Evolutionary conservation across 2,329 filamentous ascomycete species (phyloP), one percentile per base, ranked within the genome.

Genomic region (Ophiocordyceps unilateralis): DNA sequence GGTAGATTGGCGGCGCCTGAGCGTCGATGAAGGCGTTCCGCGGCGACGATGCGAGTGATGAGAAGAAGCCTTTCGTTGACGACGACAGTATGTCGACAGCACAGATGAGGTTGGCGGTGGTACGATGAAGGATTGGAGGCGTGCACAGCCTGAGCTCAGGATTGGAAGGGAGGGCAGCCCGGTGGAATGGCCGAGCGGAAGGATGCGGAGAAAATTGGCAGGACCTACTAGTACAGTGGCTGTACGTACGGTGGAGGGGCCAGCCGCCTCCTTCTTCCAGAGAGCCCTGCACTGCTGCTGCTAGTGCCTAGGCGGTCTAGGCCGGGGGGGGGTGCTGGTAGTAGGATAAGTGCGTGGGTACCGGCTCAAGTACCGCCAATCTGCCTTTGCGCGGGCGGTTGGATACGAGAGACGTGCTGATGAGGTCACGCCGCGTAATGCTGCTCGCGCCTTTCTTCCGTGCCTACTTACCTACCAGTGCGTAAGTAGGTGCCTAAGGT

Each of bases 191-290:
- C 17, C 19, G 21, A 39, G 45, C 24, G 43, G 43, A 34, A 32
- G 17, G 43, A 41, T 46, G 44, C 41, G 44, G 44, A 46, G 44
- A 41, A 46, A 43, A 39, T 46, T 45, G 39, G 19, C 36, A 41
- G 39, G 9, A 24, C 24, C n/a, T n/a, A n/a, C n/a, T n/a, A n/a
- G n/a, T n/a, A n/a, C n/a, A n/a, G n/a, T n/a, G n/a, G n/a, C n/a
- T n/a, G n/a, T n/a, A n/a, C n/a, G n/a, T n/a, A n/a, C n/a, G 9
- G 24, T 12, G 24, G 24, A 26, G 24, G 37, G 22, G 20, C 36
- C 14, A n/a, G 36, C 36, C 11, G 36, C 19, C 17, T 11, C 12
- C 19, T n/a, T 14, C 36, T 10, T 5, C 36, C 21, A 11, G 12
- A 10, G 19, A 11, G 12, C 36, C 20, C 20, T 21, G 10, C 19